Base-by-base conservation (phyloP, 495 filamentous ascomycete species). In the Bryoglossum gracile region DNA sequence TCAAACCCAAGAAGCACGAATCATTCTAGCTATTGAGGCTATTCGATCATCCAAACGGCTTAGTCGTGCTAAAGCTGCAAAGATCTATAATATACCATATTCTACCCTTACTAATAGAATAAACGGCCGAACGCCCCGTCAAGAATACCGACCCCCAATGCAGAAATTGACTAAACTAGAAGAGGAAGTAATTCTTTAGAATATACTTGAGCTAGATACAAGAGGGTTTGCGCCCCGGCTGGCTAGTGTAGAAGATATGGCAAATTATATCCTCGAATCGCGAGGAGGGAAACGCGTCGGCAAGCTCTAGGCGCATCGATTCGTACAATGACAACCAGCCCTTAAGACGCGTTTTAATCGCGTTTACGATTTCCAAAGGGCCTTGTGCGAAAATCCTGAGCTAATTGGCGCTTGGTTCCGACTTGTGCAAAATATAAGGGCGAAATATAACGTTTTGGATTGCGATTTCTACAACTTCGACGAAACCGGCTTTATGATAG, bases 401-500 rank as follows among this genome's bases (percentile, higher is more conserved):
- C 22, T 65, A 34, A 66, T 70, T 44, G 14, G 41, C 3, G 44
- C 18, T 8, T 73, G 59, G 61, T 71, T 72, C 52, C 26, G 48
- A 24, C 56, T 65, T 24, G 46, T 70, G 21, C 6, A 35, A 23
- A 59, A 64, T 44, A 61, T 58, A 37, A 57, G 51, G 24, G 54
- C 47, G 16, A 60, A 71, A 44, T 64, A 70, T 43, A 52, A 58
- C 10, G 63, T 73, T 43, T 17, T 50, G 13, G 51, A 65, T 18
- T 48, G 60, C 14, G 64, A 72, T 60, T 61, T 63, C 33, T 68
- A 65, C 42, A 73, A 19, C 64, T 72, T 60, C 34, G n/a, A n/a
- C n/a, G n/a, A n/a, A n/a, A n/a, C n/a, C n/a, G n/a, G n/a, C n/a
- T n/a, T n/a, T n/a, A n/a, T 60, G 34, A 70, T 72, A 43, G 62